Conservation (phyloP, 345 rosid species). For the Trapa bicornis region DNA sequence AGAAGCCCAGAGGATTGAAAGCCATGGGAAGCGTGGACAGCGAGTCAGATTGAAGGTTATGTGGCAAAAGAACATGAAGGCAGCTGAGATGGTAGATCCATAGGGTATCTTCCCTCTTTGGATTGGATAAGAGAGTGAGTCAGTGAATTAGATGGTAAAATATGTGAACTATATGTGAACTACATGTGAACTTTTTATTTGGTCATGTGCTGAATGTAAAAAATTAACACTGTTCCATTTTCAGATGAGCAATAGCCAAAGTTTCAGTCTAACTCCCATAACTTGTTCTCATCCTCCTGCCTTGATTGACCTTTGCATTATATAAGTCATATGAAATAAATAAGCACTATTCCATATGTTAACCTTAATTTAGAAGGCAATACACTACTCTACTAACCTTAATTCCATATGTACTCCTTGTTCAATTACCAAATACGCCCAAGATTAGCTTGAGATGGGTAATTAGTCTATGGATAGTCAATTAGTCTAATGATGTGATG, state of each 20-base stretch:
- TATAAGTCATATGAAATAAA: neutral
- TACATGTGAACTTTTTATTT: neutral
- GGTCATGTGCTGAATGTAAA: neutral
- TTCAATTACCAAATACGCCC: too few relatives aligned
- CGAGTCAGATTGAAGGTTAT: conserved; percentile 7
- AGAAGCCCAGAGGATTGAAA: conserved; percentile 20
- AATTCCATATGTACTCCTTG: too few relatives aligned
- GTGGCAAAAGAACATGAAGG: too few relatives aligned
- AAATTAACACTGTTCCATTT: neutral
- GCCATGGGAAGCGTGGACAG: conserved; percentile 22
- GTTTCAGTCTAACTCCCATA: neutral
- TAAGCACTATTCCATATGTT: neutral
- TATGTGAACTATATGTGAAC: neutral
- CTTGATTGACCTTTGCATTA: neutral
- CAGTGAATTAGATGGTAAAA: neutral
- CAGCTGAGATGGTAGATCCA: neutral
- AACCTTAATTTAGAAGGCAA: neutral
- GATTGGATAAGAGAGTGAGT: neutral
- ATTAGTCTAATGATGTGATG: too few relatives aligned
- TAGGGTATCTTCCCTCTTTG: neutral
- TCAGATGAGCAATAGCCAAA: neutral
- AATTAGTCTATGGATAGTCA: too few relatives aligned
- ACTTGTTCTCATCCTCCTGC: too few relatives aligned
- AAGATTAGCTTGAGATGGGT: too few relatives aligned
- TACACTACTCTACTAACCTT: too few relatives aligned